phyloP scores from a whole-genome alignment of 2,329 filamentous ascomycete genomes.

The Paecilomyces formosus region DNA sequence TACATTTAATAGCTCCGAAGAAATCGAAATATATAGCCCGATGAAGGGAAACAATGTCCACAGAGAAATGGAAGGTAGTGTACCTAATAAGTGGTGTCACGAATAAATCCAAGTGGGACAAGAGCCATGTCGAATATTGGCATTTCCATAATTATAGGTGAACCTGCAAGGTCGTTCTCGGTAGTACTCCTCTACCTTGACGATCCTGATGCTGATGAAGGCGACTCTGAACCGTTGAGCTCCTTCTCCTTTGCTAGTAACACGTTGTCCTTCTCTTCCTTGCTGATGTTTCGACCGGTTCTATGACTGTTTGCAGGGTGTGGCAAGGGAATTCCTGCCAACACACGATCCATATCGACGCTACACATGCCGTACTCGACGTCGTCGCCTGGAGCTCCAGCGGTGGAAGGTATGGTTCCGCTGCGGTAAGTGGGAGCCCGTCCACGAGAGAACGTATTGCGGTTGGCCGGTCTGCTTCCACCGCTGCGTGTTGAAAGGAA shows the following conservation, averaged over 20 bases:
- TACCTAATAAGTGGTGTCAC: background rate
- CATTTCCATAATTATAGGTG: background rate
- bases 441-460: conserved; percentile 8
- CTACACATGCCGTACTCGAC: conserved; percentile 18
- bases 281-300: background rate
- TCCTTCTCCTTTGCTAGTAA: conserved; percentile 1
- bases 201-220: background rate
- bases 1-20: background rate
- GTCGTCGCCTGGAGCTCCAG: conserved; percentile 20
- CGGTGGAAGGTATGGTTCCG: conserved; percentile 20
- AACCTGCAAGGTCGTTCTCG: background rate
- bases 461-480: conserved; percentile 8
- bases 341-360: conserved; percentile 11
- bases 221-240: background rate
- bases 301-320: background rate
- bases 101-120: background rate
- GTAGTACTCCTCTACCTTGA: background rate
- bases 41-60: background rate
- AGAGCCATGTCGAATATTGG: background rate
- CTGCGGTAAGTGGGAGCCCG: conserved; percentile 11
- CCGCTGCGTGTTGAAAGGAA: conserved; percentile 19
- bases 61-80: background rate
- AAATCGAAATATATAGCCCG: background rate
- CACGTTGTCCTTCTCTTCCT: background rate
- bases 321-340: conserved; percentile 11